Evolutionary conservation across 345 rosid genomes (phyloP).

Genomic region (Chamaenerion angustifolium): DNA sequence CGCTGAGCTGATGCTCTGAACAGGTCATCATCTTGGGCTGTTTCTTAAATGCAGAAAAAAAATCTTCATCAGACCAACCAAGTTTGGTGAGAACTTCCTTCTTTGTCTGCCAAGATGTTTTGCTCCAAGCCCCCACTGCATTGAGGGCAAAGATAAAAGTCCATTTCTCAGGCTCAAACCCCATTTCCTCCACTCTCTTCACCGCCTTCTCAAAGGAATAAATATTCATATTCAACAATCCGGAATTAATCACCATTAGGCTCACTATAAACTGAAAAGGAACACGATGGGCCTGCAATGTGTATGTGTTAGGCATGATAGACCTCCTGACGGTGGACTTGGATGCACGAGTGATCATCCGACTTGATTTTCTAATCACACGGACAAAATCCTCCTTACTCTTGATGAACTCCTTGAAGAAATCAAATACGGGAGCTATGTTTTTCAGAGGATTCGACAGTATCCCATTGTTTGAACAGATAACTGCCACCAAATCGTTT

Average conservation of each 20-base stretch:
- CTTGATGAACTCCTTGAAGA: conserved; percentile 8
- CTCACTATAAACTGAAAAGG: conserved; percentile 10
- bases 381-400: conserved; percentile 8
- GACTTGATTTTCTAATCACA: conserved; percentile 6
- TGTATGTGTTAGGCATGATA: conserved; percentile 10
- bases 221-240: too few relatives aligned
- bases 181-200: conserved; percentile 10
- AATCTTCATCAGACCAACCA: conserved; percentile 21
- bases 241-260: too few relatives aligned
- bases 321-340: background rate
- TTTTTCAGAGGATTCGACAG: conserved; percentile 10
- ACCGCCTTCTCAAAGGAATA: conserved; percentile 11
- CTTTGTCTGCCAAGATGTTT: conserved; percentile 10
- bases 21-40: conserved; percentile 11
- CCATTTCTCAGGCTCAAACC: conserved; percentile 8
- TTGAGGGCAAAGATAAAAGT: conserved; percentile 10
- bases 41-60: conserved; percentile 13
- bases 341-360: background rate
- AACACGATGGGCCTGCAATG: conserved; percentile 13
- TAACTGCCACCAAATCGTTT: conserved; percentile 4
- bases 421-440: conserved; percentile 13
- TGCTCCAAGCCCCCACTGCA: conserved; percentile 1
- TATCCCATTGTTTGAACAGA: conserved; percentile 1
- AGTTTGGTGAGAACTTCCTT: conserved; percentile 11
- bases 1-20: conserved; percentile 12